phyloP scores from a whole-genome alignment of 164 flowering plant genomes.

The Magnolia sinica region DNA sequence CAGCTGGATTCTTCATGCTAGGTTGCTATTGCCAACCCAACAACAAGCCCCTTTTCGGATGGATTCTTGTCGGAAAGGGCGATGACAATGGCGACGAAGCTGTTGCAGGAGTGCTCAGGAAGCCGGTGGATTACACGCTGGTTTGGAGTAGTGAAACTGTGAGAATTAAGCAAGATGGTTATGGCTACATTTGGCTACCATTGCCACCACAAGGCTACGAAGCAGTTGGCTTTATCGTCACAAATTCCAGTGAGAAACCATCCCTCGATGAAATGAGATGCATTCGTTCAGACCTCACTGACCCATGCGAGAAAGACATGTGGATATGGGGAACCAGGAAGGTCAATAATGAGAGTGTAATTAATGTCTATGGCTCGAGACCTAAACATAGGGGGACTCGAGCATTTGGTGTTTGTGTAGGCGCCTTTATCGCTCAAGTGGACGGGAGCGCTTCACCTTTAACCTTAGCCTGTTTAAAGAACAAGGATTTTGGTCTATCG shows the following conservation, averaged over 20 bases:
- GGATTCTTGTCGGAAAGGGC: conserved; percentile 53
- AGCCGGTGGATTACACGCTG: conserved; percentile 64
- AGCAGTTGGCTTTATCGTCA: conserved; percentile 56
- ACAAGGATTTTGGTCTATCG: conserved; percentile 19
- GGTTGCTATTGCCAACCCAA: conserved; percentile 73
- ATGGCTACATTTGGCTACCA: conserved; percentile 72
- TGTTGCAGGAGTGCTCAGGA: conserved; percentile 18
- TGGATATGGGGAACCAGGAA: conserved; percentile 51
- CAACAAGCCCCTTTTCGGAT: conserved; percentile 54
- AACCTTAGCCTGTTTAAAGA: conserved; percentile 55
- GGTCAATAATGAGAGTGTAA: conserved; percentile 13
- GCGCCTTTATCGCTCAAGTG: conserved; percentile 45
- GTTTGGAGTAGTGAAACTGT: conserved; percentile 56
- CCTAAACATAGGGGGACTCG: conserved; percentile 43
- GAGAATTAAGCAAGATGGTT: conserved; percentile 48
- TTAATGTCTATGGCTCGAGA: conserved; percentile 34
- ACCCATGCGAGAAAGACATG: conserved; percentile 35
- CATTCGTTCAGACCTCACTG: conserved; percentile 62
- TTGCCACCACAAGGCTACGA: conserved; percentile 58
- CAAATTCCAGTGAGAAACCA: conserved; percentile 59
- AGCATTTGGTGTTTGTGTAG: conserved; percentile 50
- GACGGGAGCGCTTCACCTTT: conserved; percentile 14
- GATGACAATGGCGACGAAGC: neutral
- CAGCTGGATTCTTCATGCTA: conserved; percentile 59
- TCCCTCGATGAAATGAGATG: conserved; percentile 54